phyloP scores from a whole-genome alignment of 106 monocot genomes.

The Dactylorhiza incarnata region DNA sequence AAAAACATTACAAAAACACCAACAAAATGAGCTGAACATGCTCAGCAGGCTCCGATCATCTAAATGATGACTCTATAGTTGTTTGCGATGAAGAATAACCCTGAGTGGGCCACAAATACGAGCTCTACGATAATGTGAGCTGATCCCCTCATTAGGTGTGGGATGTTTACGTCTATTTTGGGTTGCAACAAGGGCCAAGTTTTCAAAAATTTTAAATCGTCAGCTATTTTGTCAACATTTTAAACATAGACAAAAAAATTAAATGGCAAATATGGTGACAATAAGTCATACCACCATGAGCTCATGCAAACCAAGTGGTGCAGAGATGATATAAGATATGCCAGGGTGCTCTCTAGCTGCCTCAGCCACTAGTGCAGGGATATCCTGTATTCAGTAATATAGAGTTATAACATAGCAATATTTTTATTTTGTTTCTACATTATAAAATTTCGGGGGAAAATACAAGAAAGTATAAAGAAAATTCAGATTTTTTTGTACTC shows the following conservation, averaged over 20 bases:
- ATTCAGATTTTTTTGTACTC: not conserved
- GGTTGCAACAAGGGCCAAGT: not conserved
- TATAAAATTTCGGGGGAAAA: not conserved
- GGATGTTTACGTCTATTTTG: not conserved
- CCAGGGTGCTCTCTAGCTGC: constrained; percentile 65
- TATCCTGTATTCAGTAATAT: constrained; percentile 40
- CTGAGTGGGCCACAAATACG: no score
- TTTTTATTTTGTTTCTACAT: not conserved
- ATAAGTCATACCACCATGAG: constrained; percentile 66
- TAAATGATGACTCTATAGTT: no score
- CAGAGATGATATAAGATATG: constrained; percentile 73
- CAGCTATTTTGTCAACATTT: not conserved
- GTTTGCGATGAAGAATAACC: no score
- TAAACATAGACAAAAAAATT: not conserved
- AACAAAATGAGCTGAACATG: no score
- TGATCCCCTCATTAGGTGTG: not conserved
- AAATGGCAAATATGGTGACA: not conserved
- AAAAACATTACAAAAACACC: no score
- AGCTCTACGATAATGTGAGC: no score
- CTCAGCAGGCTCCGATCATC: no score
- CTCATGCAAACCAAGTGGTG: constrained; percentile 89
- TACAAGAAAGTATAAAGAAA: not conserved
- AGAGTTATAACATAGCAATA: constrained; percentile 4
- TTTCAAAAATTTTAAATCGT: not conserved
- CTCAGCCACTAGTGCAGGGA: constrained; percentile 73